Base-by-base conservation (phyloP, 139 green algal species). In the Coelastrella sp. region DNA sequence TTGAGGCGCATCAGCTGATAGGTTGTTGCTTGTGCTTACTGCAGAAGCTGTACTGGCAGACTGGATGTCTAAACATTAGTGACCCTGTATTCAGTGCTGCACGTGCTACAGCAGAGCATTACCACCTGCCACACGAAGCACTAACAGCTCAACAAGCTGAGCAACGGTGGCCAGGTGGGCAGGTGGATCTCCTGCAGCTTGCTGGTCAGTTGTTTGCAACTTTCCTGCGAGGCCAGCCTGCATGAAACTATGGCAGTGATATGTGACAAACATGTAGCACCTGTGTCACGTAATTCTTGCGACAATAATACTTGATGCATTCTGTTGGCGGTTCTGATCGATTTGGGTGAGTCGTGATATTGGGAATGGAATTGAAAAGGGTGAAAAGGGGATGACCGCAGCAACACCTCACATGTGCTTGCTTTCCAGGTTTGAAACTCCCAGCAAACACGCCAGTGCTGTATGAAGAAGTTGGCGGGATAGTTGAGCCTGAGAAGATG, bases 401-500 rank as follows among this genome's bases (percentile, higher is more conserved):
- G 32, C 32, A 47, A 47, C 32, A 47, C 32, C 32, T 47, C 32
- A 47, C 32, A 47, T 47, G 32, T 47, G 32, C 1, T 47, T 71
- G 61, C 10, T 71, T 71, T 13, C n/a, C 11, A 93, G 92, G 92
- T n/a, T 91, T 93, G 54, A 68, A 61, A 5, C 77, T 96, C 10
- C 94, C 94, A 0, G 16, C 14, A 1, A 59, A 87, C 56, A 94
- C 91, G 32, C 92, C 91, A 32, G 91, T 89, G 14, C 59, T 98
- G 71, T 96, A 92, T 81, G 92, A 97, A 79, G 93, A 92, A 3
- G 82, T 93, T 19, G 96, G 92, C 0, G 96, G 96, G 64, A 94
- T 98, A 7, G 90, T 98, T 77, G 87, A 87, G 7, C 92, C 95
- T 4, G 96, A 98, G 90, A 83, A 82, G 6, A 95, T 93, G 92